A percentile compares a stretch with the other conserved stretches of the same genome.
phyloP scores from a whole-genome alignment of 108 stramenopile species.

The Nitzschia palea region DNA sequence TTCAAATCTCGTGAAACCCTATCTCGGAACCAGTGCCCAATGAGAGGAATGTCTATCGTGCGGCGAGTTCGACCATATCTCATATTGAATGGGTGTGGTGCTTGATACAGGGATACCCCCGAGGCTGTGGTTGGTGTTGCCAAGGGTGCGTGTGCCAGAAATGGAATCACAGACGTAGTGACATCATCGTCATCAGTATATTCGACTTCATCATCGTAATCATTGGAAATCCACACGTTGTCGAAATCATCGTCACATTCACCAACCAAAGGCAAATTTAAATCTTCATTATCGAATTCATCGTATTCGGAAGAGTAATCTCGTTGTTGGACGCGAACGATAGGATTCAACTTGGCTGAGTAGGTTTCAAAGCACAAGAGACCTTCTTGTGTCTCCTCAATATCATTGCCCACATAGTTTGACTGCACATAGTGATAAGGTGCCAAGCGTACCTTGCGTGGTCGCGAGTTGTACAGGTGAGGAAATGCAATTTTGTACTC shows the following conservation, averaged over 20 bases:
- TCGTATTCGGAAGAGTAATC: slow-evolving; percentile 57
- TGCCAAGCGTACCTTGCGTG: slow-evolving; percentile 84
- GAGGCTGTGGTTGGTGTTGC: slow-evolving; percentile 73
- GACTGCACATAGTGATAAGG: slow-evolving; percentile 94
- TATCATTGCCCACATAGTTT: slow-evolving; percentile 86
- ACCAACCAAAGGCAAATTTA: slow-evolving; percentile 73
- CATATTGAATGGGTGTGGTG: slow-evolving; percentile 94
- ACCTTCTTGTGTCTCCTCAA: slow-evolving; percentile 66
- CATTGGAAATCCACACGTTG: slow-evolving; percentile 64
- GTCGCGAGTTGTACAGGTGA: slow-evolving; percentile 97
- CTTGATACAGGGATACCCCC: slow-evolving; percentile 96
- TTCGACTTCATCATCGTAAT: slow-evolving; percentile 31
- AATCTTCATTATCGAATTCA: slow-evolving; percentile 77
- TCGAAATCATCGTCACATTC: slow-evolving; percentile 73
- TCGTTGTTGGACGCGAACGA: slow-evolving; percentile 74
- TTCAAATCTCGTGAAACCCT: slow-evolving; percentile 85
- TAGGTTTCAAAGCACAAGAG: slow-evolving; percentile 63
- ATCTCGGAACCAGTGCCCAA: slow-evolving; percentile 93
- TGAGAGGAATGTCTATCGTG: slow-evolving; percentile 94
- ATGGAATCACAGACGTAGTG: slow-evolving; percentile 54
- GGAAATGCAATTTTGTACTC: slow-evolving; percentile 99
- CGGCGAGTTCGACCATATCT: slow-evolving; percentile 94
- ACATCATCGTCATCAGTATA: slow-evolving; percentile 58
- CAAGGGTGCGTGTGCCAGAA: slow-evolving; percentile 58
- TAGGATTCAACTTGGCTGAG: slow-evolving; percentile 89